Conservation (phyloP, 768 basidiomycete genomes). For the Boletus bicolor region DNA sequence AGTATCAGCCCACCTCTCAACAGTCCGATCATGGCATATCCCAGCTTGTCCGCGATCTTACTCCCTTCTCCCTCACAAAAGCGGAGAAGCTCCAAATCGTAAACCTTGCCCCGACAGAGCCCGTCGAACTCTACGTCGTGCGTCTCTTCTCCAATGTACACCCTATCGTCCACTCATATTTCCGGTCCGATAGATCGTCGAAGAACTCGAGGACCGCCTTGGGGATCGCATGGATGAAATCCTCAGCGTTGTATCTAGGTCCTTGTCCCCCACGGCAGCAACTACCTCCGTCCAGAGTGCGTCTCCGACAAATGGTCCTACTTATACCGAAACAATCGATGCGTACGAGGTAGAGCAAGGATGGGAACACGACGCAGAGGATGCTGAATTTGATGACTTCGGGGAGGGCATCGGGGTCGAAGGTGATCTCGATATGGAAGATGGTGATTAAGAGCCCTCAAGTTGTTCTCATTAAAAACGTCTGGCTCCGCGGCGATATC, state of each 20-base stretch:
- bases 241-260: constrained; percentile 51
- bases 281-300: neutral
- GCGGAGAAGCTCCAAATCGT: constrained; percentile 89
- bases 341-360: constrained; percentile 25
- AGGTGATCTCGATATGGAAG: constrained; percentile 64
- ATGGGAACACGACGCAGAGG: constrained; percentile 41
- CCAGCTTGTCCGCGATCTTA: constrained; percentile 63
- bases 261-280: constrained; percentile 23
- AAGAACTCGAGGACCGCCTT: constrained; percentile 85
- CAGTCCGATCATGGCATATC: constrained; percentile 68
- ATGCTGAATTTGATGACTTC: constrained; percentile 59
- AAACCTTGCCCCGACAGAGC: constrained; percentile 80
- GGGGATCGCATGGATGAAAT: constrained; percentile 68
- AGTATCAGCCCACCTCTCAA: constrained; percentile 61
- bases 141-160: constrained; percentile 29
- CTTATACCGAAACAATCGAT: constrained; percentile 4
- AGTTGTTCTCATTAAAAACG: neutral
- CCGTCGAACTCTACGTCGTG: constrained; percentile 88
- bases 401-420: constrained; percentile 67
- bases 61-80: constrained; percentile 74
- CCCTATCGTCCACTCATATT: neutral
- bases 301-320: neutral
- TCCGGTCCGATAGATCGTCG: constrained; percentile 66
- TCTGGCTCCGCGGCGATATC: neutral
- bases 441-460: constrained; percentile 42